Evolutionary conservation across 441 rosid species (phyloP).

Genomic region (Populus hybrid): DNA sequence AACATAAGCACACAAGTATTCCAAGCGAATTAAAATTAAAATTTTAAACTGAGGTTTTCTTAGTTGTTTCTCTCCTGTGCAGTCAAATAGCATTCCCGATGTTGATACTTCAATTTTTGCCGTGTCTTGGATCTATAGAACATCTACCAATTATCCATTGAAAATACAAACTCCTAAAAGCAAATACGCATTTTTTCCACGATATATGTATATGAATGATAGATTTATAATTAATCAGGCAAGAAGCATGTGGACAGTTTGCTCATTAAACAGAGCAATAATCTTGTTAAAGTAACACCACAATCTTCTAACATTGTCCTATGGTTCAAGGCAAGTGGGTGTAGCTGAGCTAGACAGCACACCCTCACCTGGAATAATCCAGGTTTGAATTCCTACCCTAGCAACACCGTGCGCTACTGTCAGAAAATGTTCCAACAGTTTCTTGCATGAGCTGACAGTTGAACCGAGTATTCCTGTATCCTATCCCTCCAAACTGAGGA

Average conservation of each 20-base stretch:
- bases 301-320: background rate
- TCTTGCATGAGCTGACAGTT: conserved; percentile 1
- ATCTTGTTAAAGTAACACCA: background rate
- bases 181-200: background rate
- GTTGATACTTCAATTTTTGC: background rate
- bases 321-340: background rate
- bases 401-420: background rate
- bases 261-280: background rate
- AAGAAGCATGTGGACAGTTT: background rate
- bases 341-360: background rate
- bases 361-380: background rate
- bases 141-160: background rate
- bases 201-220: background rate
- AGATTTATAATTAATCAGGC: background rate
- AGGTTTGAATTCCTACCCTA: background rate
- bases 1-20: background rate
- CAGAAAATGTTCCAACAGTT: background rate
- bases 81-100: background rate
- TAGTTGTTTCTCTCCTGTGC: background rate
- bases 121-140: background rate
- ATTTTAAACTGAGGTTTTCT: background rate
- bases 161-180: background rate
- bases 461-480: background rate
- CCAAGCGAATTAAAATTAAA: background rate
- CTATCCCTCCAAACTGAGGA: background rate